Base-by-base conservation (phyloP, 495 filamentous ascomycete species). In the Aspergillus biplanus region DNA sequence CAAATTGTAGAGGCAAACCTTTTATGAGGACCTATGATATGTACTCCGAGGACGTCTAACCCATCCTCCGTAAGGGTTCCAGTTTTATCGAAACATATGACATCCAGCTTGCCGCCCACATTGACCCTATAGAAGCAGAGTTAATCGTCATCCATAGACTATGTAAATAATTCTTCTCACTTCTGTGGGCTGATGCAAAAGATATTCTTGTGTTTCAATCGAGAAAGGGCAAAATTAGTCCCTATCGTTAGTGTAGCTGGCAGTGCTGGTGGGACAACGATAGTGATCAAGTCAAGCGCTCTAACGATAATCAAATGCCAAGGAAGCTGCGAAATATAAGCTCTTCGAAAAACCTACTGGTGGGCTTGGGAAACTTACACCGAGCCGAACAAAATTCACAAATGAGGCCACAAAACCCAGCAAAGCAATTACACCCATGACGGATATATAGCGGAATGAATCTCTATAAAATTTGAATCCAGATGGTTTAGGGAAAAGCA, bases 1-100 rank as follows among this genome's bases (percentile, higher is more conserved):
- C 64, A 27, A 27, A 27, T 27, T 27, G 21, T 27, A 27, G 21
- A 27, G 21, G 21, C 21, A 52, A 59, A 84, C 80, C 75, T 79
- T 67, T 75, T 87, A 27, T 82, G 76, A n/a, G 81, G 75, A 65
- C 88, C 84, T 33, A 92, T 91, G 7, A 91, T 86, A 46, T 91
- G 87, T 13, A 95, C 83, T 6, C 96, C 96, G 32, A 98, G 87
- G 46, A 99, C 91, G 77, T 99, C 96, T 52, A 99, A 80, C 0
- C 96, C 96, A 73, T 99, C 96, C 75, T 98, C 96, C 3, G 96
- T 99, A 27, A 99, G 80, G 13, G 96, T 99, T 18, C 96, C 96
- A 3, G 96, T 99, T 72, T 99, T 99, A 75, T 99, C 96, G 66
- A 99, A 99, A 76, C 95, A 98, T 69, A 99, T 87, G 34, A 97